Evolutionary conservation across 202 grass and related monocot species (phyloP), one percentile per base, ranked within the genome.

Genomic region (Eragrostis tef): DNA sequence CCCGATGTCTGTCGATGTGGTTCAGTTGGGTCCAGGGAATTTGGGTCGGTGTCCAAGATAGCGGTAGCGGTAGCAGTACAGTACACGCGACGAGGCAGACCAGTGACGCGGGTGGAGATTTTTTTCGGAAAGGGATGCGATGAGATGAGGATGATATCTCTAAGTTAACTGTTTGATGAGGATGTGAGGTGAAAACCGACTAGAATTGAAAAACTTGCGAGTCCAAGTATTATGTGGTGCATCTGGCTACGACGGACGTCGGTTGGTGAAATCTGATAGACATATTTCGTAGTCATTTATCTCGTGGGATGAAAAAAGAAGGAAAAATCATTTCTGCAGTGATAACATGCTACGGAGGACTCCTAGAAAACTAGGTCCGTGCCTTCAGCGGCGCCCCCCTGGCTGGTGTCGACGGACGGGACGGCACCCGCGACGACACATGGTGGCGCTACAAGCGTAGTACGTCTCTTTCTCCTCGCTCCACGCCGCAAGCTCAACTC

Each of bases 351-450:
- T 24, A 45, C 2, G 11, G 22, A 44, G 3, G 4, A 31, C 29
- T 31, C 29, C 29, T 31, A 31, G 4, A 6, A 48, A 70, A 10
- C 11, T 73, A 74, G 51, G 31, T 10, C 20, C 56, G 7, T 46
- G 43, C 1, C 47, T 48, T 75, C 42, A 51, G 48, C 57, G 73
- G 26, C 39, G 67, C 68, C 61, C 39, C 29, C n/a, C 6, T n/a
- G 71, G 48, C 8, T 15, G 3, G 52, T n/a, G n/a, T n/a, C n/a
- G n/a, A n/a, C n/a, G n/a, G n/a, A n/a, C n/a, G n/a, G n/a, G n/a
- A 85, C 87, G 71, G 82, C 63, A 76, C 16, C 78, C 36, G 49
- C 72, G 72, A 78, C 78, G 82, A 85, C 87, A 81, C 82, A 65
- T 89, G 71, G 71, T n/a, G 56, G 70, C 15, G 34, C 64, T 58